Evolutionary conservation across 805 yeast species (phyloP).

Genomic region (Metschnikowia shivogae): DNA sequence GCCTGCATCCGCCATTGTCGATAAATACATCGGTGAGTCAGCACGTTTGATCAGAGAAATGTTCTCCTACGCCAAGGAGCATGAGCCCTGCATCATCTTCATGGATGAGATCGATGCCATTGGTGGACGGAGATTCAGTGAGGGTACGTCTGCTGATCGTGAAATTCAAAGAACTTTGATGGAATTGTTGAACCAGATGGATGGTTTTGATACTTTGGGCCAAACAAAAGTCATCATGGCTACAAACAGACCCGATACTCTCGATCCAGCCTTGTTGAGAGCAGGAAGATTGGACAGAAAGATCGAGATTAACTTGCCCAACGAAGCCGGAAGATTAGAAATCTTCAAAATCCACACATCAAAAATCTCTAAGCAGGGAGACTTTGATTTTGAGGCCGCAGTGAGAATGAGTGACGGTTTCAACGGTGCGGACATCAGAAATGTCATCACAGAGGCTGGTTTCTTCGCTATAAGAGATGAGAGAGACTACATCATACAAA

Average conservation of each 20-base stretch:
- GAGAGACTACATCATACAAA: slow-evolving; percentile 88
- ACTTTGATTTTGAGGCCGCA: slow-evolving; percentile 93
- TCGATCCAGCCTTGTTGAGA: slow-evolving; percentile 94
- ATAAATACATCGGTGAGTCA: slow-evolving; percentile 95
- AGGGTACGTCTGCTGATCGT: slow-evolving; percentile 98
- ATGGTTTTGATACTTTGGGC: slow-evolving; percentile 94
- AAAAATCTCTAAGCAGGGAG: slow-evolving; percentile 85
- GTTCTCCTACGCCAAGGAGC: slow-evolving; percentile 97
- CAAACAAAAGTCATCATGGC: slow-evolving; percentile 98
- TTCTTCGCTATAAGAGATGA: slow-evolving; percentile 97
- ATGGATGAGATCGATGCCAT: slow-evolving; percentile 99
- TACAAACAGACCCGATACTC: slow-evolving; percentile 97
- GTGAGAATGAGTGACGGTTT: slow-evolving; percentile 99
- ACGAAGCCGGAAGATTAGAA: slow-evolving; percentile 92
- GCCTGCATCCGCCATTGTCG: slow-evolving; percentile 98
- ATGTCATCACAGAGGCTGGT: slow-evolving; percentile 97
- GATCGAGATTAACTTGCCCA: slow-evolving; percentile 92
- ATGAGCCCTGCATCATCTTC: slow-evolving; percentile 95
- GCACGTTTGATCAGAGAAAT: slow-evolving; percentile 95
- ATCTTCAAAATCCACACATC: slow-evolving; percentile 90
- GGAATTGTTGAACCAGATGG: slow-evolving; percentile 98
- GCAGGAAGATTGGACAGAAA: slow-evolving; percentile 97
- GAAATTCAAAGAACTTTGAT: slow-evolving; percentile 96
- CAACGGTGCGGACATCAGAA: slow-evolving; percentile 97
- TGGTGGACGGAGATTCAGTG: slow-evolving; percentile 96